Conservation (phyloP, 78 protist species). For the slime mould (Dictyostelium discoideum) region DNA sequence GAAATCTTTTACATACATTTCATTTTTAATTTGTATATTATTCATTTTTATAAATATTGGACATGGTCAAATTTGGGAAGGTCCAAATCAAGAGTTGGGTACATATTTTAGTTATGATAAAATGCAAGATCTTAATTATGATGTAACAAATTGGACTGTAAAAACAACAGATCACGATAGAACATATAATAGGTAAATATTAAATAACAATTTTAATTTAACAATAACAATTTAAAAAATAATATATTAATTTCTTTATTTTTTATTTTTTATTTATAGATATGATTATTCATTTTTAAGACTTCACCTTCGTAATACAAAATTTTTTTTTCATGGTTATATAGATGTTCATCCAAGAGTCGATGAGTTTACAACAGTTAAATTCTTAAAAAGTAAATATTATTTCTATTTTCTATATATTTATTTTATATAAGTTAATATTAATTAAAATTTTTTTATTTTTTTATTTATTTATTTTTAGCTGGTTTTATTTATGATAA, state of each 20-base stretch:
- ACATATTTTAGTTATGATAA: background rate
- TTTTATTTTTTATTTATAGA: background rate
- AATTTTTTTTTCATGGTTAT: background rate
- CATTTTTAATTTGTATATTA: background rate
- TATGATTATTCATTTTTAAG: constrained; percentile 26
- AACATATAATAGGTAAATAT: background rate
- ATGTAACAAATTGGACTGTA: background rate
- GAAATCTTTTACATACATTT: background rate
- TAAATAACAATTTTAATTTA: background rate
- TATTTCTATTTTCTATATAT: background rate
- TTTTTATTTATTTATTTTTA: background rate
- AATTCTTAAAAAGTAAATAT: constrained; percentile 8
- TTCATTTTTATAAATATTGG: background rate
- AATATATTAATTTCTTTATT: background rate
- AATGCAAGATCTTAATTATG: background rate
- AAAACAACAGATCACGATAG: background rate
- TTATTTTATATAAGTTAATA: too few relatives aligned
- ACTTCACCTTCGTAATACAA: background rate
- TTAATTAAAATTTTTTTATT: background rate
- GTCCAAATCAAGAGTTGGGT: background rate
- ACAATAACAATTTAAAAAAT: too few relatives aligned
- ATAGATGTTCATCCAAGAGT: constrained; percentile 62
- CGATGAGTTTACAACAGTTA: constrained; percentile 67
- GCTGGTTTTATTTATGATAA: background rate
- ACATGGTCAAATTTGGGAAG: background rate